phyloP scores from a whole-genome alignment of 2,329 filamentous ascomycete genomes.

The Aplosporella prunicola region DNA sequence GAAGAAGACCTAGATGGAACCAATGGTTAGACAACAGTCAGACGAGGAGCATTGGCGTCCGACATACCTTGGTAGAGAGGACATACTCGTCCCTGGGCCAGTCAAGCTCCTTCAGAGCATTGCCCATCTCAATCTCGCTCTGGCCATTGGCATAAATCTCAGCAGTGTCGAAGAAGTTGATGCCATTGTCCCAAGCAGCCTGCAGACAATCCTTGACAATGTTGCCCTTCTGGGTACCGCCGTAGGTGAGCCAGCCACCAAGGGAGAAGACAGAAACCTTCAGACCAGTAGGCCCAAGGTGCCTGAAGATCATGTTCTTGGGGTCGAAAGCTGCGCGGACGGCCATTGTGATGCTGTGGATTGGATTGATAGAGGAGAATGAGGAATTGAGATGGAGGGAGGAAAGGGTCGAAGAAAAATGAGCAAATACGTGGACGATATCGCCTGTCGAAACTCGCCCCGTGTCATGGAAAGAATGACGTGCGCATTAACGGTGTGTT shows the following conservation, averaged over 20 bases:
- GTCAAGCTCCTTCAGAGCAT: slow-evolving; percentile 37
- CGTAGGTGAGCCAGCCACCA: slow-evolving; percentile 39
- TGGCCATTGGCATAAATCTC: slow-evolving; percentile 49
- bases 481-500: too few species aligned
- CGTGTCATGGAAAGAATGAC: too few species aligned
- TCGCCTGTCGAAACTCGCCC: too few species aligned
- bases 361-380: background rate
- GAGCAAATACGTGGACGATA: background rate
- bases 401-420: background rate
- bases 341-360: slow-evolving; percentile 11
- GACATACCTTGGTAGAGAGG: slow-evolving; percentile 21
- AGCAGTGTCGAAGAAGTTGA: slow-evolving; percentile 44
- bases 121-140: slow-evolving; percentile 51
- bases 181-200: slow-evolving; percentile 40
- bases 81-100: slow-evolving; percentile 42
- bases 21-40: background rate
- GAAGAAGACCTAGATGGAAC: slow-evolving; percentile 41
- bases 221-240: slow-evolving; percentile 40
- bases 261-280: slow-evolving; percentile 44
- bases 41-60: background rate
- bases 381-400: background rate
- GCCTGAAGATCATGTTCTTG: slow-evolving; percentile 40
- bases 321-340: slow-evolving; percentile 41
- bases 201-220: slow-evolving; percentile 44
- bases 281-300: slow-evolving; percentile 38